Evolutionary conservation across 2,329 filamentous ascomycete genomes (phyloP).

Genomic region (Diplocarpon rosae): DNA sequence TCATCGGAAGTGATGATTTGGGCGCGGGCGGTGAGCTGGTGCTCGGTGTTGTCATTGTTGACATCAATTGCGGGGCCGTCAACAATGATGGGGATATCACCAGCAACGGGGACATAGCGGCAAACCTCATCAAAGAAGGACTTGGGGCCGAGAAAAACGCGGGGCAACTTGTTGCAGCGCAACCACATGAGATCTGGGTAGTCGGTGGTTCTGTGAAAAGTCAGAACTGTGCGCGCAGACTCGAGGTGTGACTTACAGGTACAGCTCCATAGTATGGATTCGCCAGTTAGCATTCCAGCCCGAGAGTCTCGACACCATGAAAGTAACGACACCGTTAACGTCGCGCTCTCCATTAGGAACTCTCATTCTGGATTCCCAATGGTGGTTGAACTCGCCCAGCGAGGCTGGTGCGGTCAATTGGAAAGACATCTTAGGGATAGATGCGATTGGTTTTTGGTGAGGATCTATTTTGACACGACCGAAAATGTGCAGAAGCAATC

Average conservation of each 20-base stretch:
- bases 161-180: neutral
- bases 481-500: no score
- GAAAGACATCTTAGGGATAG: neutral
- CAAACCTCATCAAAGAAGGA: neutral
- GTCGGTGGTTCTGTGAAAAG: neutral
- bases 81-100: neutral
- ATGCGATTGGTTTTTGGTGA: no score
- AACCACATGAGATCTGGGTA: neutral
- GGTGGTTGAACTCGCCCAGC: neutral
- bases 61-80: neutral
- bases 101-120: neutral
- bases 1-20: neutral
- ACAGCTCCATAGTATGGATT: neutral
- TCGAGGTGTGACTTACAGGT: neutral
- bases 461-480: no score
- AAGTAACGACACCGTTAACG: neutral
- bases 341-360: neutral
- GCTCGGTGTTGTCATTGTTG: neutral
- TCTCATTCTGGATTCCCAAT: neutral
- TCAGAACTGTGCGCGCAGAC: neutral
- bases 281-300: neutral
- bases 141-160: neutral
- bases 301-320: neutral
- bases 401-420: neutral
- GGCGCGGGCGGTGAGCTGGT: neutral